phyloP scores from a whole-genome alignment of 2,329 filamentous ascomycete species.

The Ophiocordyceps camponoti-rufipedis region DNA sequence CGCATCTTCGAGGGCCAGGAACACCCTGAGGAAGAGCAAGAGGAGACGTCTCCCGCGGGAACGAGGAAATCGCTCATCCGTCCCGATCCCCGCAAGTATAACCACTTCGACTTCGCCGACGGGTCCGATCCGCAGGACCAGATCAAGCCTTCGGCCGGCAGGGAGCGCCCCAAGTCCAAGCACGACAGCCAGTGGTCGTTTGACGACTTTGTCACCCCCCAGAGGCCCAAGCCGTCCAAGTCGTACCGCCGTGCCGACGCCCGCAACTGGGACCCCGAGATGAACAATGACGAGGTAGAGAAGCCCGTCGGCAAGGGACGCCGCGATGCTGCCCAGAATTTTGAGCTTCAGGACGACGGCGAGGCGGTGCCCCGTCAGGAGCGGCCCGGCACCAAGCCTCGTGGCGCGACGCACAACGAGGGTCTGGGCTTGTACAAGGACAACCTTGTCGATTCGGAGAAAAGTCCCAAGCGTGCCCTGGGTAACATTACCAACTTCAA shows the following conservation, averaged over 20 bases:
- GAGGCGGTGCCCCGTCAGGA: conserved; percentile 33
- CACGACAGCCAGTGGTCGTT: conserved; percentile 71
- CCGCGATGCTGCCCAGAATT: conserved; percentile 66
- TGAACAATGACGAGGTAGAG: conserved; percentile 35
- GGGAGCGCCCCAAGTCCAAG: conserved; percentile 34
- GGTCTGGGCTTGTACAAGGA: conserved; percentile 58
- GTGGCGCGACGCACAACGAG: conserved; percentile 43
- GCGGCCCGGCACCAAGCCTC: conserved; percentile 23
- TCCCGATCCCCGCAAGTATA: conserved; percentile 61
- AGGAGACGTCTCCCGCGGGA: conserved; percentile 21
- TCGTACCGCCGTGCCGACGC: conserved; percentile 45
- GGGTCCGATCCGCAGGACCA: conserved; percentile 34
- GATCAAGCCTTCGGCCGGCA: conserved; percentile 20
- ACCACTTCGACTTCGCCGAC: conserved; percentile 71
- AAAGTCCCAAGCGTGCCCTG: conserved; percentile 28
- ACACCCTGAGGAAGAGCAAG: conserved; percentile 18
- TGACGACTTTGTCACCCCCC: conserved; percentile 69
- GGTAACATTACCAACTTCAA: conserved; percentile 55
- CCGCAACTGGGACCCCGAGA: conserved; percentile 61
- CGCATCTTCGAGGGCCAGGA: conserved; percentile 44
- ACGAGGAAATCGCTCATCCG: conserved; percentile 28
- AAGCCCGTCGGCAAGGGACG: conserved; percentile 48
- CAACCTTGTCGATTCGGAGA: conserved; percentile 47
- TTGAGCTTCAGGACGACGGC: conserved; percentile 64
- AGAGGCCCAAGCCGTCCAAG: conserved; percentile 48